Evolutionary conservation across 2,329 filamentous ascomycete genomes (phyloP).

Genomic region (Elsinoe australis): DNA sequence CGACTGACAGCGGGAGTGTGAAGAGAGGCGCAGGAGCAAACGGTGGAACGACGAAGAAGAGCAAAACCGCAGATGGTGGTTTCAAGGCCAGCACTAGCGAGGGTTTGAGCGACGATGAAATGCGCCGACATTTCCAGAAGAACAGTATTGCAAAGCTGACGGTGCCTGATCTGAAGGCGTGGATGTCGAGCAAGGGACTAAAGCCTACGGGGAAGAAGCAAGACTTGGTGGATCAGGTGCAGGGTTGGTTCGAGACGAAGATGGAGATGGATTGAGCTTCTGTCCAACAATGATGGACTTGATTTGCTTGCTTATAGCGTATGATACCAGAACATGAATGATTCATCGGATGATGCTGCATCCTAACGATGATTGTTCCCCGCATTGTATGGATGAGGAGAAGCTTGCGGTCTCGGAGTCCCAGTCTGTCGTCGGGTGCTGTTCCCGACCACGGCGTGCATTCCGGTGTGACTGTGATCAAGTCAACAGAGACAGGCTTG

Average conservation of each 20-base stretch:
- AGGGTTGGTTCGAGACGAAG: constrained; percentile 32
- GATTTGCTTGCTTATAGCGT: not conserved
- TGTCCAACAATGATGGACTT: constrained; percentile 15
- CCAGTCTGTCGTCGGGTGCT: no score
- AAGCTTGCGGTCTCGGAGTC: no score
- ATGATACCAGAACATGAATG: constrained; percentile 7
- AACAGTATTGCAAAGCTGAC: constrained; percentile 37
- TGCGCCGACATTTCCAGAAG: constrained; percentile 38
- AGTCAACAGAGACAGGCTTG: no score
- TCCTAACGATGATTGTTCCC: no score
- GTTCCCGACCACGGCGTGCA: no score
- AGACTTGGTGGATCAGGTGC: constrained; percentile 31
- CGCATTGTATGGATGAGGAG: no score
- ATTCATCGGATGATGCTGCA: no score
- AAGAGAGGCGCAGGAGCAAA: constrained; percentile 18
- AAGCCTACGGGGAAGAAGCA: constrained; percentile 28
- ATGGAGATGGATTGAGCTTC: constrained; percentile 27
- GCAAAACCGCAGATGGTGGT: constrained; percentile 33
- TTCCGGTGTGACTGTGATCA: no score
- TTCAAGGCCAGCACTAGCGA: constrained; percentile 22
- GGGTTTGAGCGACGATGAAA: constrained; percentile 37
- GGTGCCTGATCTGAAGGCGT: constrained; percentile 29
- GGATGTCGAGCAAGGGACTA: constrained; percentile 26
- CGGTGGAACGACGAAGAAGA: constrained; percentile 33
- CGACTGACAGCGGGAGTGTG: constrained; percentile 35